A percentile compares a stretch with the other conserved stretches of the same genome.
Evolutionary conservation across 306 rosid genomes (phyloP).

Genomic region (Carpinus fangiana): DNA sequence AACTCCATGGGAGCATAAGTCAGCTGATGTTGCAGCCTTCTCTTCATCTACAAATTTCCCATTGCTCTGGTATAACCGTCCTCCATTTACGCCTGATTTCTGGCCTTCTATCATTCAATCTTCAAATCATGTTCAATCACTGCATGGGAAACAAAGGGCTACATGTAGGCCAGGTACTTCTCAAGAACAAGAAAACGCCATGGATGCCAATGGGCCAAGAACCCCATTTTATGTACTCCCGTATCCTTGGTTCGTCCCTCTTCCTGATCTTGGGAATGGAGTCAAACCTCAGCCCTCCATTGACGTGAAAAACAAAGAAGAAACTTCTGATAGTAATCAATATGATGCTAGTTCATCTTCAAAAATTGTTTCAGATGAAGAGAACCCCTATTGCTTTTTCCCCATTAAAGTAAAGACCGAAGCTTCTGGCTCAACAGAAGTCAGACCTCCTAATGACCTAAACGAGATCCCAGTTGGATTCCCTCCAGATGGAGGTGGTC

Average conservation of each 20-base stretch:
- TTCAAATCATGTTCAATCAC: constrained; percentile 50
- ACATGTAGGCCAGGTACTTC: constrained; percentile 43
- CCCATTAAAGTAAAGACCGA: constrained; percentile 46
- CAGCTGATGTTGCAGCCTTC: constrained; percentile 41
- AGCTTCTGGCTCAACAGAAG: constrained; percentile 47
- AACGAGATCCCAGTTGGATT: constrained; percentile 33
- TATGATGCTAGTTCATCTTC: constrained; percentile 45
- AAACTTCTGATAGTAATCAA: constrained; percentile 38
- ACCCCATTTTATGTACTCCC: constrained; percentile 65
- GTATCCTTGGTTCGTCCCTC: constrained; percentile 77
- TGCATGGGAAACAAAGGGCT: constrained; percentile 43
- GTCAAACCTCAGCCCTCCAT: constrained; percentile 46
- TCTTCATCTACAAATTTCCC: constrained; percentile 51
- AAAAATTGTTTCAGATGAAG: constrained; percentile 37
- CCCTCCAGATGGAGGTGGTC: constrained; percentile 43
- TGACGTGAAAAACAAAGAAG: constrained; percentile 40
- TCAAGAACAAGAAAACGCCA: constrained; percentile 43
- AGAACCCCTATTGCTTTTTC: constrained; percentile 34
- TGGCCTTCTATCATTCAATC: constrained; percentile 73
- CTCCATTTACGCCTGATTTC: constrained; percentile 55
- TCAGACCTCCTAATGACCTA: constrained; percentile 29
- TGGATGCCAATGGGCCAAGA: constrained; percentile 38
- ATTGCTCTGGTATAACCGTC: constrained; percentile 57
- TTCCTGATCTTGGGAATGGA: constrained; percentile 49
- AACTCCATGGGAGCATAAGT: constrained; percentile 36